Evolutionary conservation across 176 grass and related monocot species (phyloP).

Genomic region (Oryza officinalis): DNA sequence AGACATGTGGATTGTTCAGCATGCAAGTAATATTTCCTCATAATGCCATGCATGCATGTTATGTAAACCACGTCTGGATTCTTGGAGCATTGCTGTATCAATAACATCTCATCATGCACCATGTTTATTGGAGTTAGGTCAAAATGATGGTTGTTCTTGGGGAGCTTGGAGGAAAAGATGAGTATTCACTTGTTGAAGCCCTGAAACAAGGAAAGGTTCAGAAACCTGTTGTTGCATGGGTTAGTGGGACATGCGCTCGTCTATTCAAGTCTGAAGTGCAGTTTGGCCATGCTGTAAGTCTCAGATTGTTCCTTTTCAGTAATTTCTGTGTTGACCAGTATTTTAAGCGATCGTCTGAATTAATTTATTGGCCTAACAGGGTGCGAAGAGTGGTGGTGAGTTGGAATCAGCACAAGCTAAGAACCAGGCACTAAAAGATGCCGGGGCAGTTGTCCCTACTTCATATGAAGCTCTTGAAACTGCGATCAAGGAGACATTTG

Average conservation of each 20-base stretch:
- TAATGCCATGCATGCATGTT: constrained; percentile 1
- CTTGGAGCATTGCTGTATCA: constrained; percentile 21
- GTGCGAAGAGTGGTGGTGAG: constrained; percentile 95
- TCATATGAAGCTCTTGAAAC: constrained; percentile 94
- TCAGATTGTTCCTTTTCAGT: not conserved
- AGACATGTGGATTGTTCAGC: constrained; percentile 6
- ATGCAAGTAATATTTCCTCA: constrained; percentile 12
- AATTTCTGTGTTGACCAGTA: constrained; percentile 30
- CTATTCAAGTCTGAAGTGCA: constrained; percentile 99
- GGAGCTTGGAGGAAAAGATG: constrained; percentile 91
- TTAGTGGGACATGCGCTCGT: constrained; percentile 91
- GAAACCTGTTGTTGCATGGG: constrained; percentile 98
- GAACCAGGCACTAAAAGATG: constrained; percentile 86
- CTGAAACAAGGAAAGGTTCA: constrained; percentile 96
- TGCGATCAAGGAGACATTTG: constrained; percentile 86
- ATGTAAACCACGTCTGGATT: constrained; percentile 13
- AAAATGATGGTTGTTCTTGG: constrained; percentile 99
- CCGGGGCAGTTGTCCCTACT: constrained; percentile 94
- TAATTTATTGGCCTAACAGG: constrained; percentile 54
- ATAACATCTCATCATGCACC: not conserved
- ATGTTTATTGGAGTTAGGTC: constrained; percentile 60
- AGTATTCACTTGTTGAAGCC: constrained; percentile 95
- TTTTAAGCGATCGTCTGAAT: constrained; percentile 5
- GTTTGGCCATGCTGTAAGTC: constrained; percentile 97
- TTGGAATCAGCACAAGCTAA: constrained; percentile 98